Conservation (phyloP, 306 rosid genomes). For the Corylus heterophylla region DNA sequence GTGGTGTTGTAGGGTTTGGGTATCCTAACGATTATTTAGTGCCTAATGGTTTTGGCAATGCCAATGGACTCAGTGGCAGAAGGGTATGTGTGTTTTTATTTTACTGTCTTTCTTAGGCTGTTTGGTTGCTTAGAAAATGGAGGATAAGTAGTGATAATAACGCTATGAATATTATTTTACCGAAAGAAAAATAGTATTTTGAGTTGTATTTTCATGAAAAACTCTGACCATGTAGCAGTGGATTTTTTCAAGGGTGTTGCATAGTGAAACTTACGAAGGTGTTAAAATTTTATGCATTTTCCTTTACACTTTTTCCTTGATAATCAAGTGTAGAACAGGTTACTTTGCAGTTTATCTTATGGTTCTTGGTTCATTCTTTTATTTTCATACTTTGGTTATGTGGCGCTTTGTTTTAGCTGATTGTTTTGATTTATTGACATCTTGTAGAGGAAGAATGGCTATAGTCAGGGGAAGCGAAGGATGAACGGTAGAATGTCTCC, state of each 20-base stretch:
- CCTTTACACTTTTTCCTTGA: neutral
- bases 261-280: neutral
- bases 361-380: slow-evolving; percentile 6
- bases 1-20: slow-evolving; percentile 54
- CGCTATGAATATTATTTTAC: neutral
- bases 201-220: slow-evolving; percentile 8
- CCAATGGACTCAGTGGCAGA: slow-evolving; percentile 46
- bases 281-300: neutral
- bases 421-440: slow-evolving; percentile 14
- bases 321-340: neutral
- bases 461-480: slow-evolving; percentile 71
- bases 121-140: slow-evolving; percentile 18
- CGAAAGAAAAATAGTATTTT: neutral
- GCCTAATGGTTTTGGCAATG: slow-evolving; percentile 43
- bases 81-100: slow-evolving; percentile 48
- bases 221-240: neutral
- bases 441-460: slow-evolving; percentile 82
- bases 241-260: neutral
- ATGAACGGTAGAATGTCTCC: slow-evolving; percentile 60
- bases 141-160: slow-evolving; percentile 1
- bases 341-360: neutral
- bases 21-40: slow-evolving; percentile 52
- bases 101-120: slow-evolving; percentile 1
- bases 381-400: neutral
- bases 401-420: neutral